Percentiles rank a stretch among this genome's conserved stretches.
These are phyloP conservation scores for Blastocystis hominis DNA, from an alignment of 352 stramenopile genomes.

Conservation along the genomic window DNA sequence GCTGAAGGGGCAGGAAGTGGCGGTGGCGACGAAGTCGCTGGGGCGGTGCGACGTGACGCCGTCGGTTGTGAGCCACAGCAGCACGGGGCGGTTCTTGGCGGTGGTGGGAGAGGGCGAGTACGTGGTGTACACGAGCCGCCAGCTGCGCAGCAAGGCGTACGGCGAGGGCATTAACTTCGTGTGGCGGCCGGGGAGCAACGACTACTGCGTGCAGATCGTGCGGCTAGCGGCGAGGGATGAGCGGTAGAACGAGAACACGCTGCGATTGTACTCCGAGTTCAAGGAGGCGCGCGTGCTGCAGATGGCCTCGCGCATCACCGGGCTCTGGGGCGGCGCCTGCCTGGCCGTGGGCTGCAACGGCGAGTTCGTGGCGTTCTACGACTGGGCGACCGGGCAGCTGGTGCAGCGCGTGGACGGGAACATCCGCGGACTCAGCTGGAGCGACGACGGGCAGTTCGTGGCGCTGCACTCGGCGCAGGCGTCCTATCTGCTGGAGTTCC, in stretches of 20 bases:
- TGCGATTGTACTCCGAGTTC: conserved; percentile 98
- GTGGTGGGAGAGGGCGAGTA: conserved; percentile 99
- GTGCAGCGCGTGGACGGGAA: conserved; percentile 65
- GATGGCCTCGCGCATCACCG: conserved; percentile 82
- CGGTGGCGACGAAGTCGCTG: conserved; percentile 67
- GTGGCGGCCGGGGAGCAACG: conserved; percentile 86
- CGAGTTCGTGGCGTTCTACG: conserved; percentile 92
- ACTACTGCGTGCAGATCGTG: conserved; percentile 67
- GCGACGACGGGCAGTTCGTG: conserved; percentile 84
- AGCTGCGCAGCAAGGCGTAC: conserved; percentile 79
- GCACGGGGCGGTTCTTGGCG: conserved; percentile 92
- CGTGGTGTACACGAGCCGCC: conserved; percentile 97
- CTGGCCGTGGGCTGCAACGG: conserved; percentile 82
- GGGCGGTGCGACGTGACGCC: conserved; percentile 92
- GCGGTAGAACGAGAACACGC: conserved; percentile 78
- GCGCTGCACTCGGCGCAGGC: conserved; percentile 83
- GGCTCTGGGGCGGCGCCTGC: conserved; percentile 82
- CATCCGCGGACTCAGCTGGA: conserved; percentile 89
- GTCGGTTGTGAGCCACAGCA: conserved; percentile 92
- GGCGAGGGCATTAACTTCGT: conserved; percentile 91
- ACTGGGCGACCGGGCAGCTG: conserved; percentile 92
- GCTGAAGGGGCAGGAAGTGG: not conserved
- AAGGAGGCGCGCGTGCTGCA: conserved; percentile 86
- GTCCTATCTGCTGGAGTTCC: conserved; percentile 79
- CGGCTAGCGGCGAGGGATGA: not conserved